A percentile compares a stretch with the other conserved stretches of the same genome.
These are phyloP conservation scores for Phytopythium helicoides DNA, from an alignment of 352 stramenopile genomes.

Conservation along the genomic window DNA sequence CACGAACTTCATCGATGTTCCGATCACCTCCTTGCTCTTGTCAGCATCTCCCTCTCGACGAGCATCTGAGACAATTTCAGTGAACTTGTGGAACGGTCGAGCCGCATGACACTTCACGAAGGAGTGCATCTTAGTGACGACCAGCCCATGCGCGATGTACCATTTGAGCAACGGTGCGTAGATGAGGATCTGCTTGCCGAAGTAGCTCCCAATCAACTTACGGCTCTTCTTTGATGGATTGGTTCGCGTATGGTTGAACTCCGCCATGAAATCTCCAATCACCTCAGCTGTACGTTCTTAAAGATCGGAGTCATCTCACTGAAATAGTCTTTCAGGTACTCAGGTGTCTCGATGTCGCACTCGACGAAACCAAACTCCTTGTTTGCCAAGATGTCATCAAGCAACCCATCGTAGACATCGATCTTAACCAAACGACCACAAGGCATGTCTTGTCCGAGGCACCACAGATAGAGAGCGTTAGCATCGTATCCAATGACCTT, in stretches of 20 bases:
- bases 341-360: slow-evolving; percentile 33
- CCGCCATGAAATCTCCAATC: slow-evolving; percentile 31
- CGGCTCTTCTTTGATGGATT: neutral
- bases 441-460: slow-evolving; percentile 25
- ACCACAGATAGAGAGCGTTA: slow-evolving; percentile 32
- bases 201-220: slow-evolving; percentile 33
- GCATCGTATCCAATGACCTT: slow-evolving; percentile 28
- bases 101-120: slow-evolving; percentile 20
- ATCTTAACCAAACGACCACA: slow-evolving; percentile 20
- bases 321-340: slow-evolving; percentile 30
- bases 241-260: slow-evolving; percentile 9
- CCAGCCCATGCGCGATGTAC: slow-evolving; percentile 27
- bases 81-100: slow-evolving; percentile 17
- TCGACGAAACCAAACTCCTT: slow-evolving; percentile 38
- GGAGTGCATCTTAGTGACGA: slow-evolving; percentile 24
- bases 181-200: slow-evolving; percentile 37
- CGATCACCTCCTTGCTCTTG: slow-evolving; percentile 7
- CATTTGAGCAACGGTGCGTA: slow-evolving; percentile 33
- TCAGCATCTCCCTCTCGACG: slow-evolving; percentile 20
- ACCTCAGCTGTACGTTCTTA: slow-evolving; percentile 26
- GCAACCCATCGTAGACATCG: slow-evolving; percentile 18
- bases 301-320: slow-evolving; percentile 35
- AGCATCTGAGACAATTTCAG: slow-evolving; percentile 18
- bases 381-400: slow-evolving; percentile 28
- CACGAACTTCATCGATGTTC: too few relatives aligned